A percentile compares a stretch with the other conserved stretches of the same genome.
Conservation (phyloP, 768 basidiomycete genomes). For the Panaeolus cyanescens region DNA sequence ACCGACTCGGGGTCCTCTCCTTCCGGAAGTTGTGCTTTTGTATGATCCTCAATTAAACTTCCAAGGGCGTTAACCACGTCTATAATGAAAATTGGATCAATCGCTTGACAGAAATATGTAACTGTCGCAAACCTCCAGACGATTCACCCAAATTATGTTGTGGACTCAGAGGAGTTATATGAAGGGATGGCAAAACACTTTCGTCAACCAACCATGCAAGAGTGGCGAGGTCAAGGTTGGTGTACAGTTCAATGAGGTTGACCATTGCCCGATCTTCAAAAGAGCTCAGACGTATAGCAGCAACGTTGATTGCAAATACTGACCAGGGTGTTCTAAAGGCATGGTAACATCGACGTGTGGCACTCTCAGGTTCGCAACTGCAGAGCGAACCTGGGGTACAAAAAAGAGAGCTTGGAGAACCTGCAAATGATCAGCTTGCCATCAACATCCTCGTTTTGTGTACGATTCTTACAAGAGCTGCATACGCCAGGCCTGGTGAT, state of each 20-base stretch:
- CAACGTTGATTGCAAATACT: not conserved
- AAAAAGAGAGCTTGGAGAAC: constrained; percentile 63
- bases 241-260: constrained; percentile 65
- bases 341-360: constrained; percentile 25
- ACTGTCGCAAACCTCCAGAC: constrained; percentile 17
- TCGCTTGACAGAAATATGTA: too few species aligned
- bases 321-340: constrained; percentile 30
- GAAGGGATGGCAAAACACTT: constrained; percentile 47
- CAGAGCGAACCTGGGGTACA: constrained; percentile 68
- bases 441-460: not conserved
- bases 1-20: constrained; percentile 36
- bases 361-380: constrained; percentile 33
- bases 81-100: constrained; percentile 21
- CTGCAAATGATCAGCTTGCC: constrained; percentile 20
- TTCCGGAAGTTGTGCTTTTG: constrained; percentile 34
- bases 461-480: constrained; percentile 49
- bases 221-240: constrained; percentile 68
- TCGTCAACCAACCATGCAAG: constrained; percentile 58
- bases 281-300: not conserved
- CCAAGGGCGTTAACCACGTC: constrained; percentile 52
- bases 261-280: constrained; percentile 50
- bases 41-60: constrained; percentile 43
- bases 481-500: constrained; percentile 50
- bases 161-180: constrained; percentile 37
- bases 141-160: constrained; percentile 25